Percentiles rank a stretch among this genome's conserved stretches.
These are phyloP conservation scores for Tulasnella sp. DNA, from an alignment of 768 basidiomycete genomes.

Conservation along the genomic window DNA sequence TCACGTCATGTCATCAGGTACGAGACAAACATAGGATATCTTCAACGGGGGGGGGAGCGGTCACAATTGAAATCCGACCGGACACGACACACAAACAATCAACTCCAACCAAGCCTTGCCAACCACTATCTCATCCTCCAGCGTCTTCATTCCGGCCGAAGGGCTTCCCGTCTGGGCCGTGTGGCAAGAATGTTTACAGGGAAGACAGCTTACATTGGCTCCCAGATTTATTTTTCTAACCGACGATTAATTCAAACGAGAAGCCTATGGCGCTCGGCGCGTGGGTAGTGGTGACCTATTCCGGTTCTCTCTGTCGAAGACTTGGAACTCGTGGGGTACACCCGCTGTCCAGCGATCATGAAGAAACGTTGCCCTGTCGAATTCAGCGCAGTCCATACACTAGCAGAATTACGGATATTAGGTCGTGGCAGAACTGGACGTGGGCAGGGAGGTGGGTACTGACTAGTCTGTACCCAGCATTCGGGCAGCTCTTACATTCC, in stretches of 20 bases:
- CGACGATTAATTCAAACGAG: not conserved
- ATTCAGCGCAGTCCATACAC: not conserved
- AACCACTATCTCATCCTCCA: no score
- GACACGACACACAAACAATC: no score
- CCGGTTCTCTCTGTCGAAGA: not conserved
- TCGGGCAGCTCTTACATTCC: not conserved
- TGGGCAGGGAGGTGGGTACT: not conserved
- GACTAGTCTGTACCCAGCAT: not conserved
- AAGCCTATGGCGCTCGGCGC: not conserved
- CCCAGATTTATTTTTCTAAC: not conserved
- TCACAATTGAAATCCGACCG: no score
- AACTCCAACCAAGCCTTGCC: no score
- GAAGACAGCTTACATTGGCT: no score
- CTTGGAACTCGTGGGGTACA: not conserved
- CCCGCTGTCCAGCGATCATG: not conserved
- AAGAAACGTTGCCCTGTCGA: not conserved
- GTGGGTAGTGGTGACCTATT: not conserved
- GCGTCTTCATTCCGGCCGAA: no score
- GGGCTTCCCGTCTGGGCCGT: no score
- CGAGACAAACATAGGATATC: no score
- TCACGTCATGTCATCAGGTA: no score
- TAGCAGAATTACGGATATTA: not conserved
- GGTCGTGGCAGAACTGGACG: not conserved
- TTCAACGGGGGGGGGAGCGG: no score
- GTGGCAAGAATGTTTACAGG: no score